Percentiles rank a stretch among this genome's conserved stretches.
These are phyloP conservation scores for Cladochytrium replicatum DNA, from an alignment of 192 early-diverging fungal genomes.

Conservation along the genomic window DNA sequence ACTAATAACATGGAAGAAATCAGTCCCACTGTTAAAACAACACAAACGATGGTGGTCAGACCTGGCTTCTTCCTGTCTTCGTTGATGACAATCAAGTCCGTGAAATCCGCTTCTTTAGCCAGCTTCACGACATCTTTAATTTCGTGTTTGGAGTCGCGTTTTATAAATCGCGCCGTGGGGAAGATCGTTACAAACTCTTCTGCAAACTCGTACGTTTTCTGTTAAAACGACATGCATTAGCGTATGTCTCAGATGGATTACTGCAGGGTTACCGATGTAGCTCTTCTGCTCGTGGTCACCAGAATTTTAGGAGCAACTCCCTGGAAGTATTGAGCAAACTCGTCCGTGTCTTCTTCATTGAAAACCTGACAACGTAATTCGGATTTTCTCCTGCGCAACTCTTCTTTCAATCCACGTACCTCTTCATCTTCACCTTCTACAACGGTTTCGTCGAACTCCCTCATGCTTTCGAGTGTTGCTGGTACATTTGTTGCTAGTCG, in stretches of 20 bases:
- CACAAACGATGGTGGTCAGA: conserved; percentile 24
- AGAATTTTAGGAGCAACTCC: conserved; percentile 85
- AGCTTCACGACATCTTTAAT: conserved; percentile 86
- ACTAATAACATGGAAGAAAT: conserved; percentile 29
- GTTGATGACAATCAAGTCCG: conserved; percentile 88
- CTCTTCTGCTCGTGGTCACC: conserved; percentile 73
- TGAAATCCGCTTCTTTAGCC: conserved; percentile 79
- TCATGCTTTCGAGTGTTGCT: conserved; percentile 80
- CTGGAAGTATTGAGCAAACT: conserved; percentile 74
- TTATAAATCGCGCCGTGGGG: conserved; percentile 81
- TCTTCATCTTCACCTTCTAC: conserved; percentile 50
- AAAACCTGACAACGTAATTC: conserved; percentile 18
- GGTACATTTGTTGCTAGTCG: conserved; percentile 85
- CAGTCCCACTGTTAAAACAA: conserved; percentile 1
- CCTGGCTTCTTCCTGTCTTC: conserved; percentile 87
- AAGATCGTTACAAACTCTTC: conserved; percentile 84
- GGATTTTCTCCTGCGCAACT: neutral
- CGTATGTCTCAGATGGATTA: neutral
- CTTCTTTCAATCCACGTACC: neutral
- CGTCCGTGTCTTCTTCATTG: conserved; percentile 43
- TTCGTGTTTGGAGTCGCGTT: conserved; percentile 76
- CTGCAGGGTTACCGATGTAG: conserved; percentile 37
- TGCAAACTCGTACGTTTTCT: conserved; percentile 71
- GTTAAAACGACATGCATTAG: neutral
- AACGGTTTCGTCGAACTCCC: conserved; percentile 90